A percentile compares a stretch with the other conserved stretches of the same genome.
phyloP scores from a whole-genome alignment of 2,329 filamentous ascomycete species.

The Aspergillus thermomutatus region DNA sequence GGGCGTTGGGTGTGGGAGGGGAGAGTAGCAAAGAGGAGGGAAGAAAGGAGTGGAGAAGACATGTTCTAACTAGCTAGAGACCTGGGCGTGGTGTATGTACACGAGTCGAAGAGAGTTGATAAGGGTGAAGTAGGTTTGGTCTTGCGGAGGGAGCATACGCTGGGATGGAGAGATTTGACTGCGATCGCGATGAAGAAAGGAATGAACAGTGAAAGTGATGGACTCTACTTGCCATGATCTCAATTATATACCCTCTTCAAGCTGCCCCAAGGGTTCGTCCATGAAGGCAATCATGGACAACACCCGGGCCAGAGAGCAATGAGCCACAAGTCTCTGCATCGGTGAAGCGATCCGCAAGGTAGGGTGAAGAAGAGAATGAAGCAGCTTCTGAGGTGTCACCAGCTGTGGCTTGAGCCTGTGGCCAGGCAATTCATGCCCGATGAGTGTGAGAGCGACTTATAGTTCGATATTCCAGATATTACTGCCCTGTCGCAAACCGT shows the following conservation, averaged over 20 bases:
- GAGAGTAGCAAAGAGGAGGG: not conserved
- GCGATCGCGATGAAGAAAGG: not conserved
- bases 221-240: not conserved
- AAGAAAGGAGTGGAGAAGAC: not conserved
- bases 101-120: not conserved
- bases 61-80: not conserved
- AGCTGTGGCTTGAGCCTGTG: not conserved
- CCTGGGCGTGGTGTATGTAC: not conserved
- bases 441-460: not conserved
- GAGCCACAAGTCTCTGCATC: not conserved
- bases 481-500: too few relatives aligned
- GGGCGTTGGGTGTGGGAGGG: not conserved
- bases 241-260: not conserved
- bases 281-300: not conserved
- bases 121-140: not conserved
- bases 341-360: not conserved
- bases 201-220: not conserved
- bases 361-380: not conserved
- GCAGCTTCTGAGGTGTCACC: not conserved
- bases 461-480: not conserved
- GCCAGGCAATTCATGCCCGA: not conserved
- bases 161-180: not conserved
- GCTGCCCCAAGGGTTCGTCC: not conserved
- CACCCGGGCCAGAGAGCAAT: not conserved
- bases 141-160: not conserved